A percentile compares a stretch with the other conserved stretches of the same genome.
These are phyloP conservation scores for Flaveria linearis DNA, from an alignment of 129 eudicot species.

Conservation along the genomic window DNA sequence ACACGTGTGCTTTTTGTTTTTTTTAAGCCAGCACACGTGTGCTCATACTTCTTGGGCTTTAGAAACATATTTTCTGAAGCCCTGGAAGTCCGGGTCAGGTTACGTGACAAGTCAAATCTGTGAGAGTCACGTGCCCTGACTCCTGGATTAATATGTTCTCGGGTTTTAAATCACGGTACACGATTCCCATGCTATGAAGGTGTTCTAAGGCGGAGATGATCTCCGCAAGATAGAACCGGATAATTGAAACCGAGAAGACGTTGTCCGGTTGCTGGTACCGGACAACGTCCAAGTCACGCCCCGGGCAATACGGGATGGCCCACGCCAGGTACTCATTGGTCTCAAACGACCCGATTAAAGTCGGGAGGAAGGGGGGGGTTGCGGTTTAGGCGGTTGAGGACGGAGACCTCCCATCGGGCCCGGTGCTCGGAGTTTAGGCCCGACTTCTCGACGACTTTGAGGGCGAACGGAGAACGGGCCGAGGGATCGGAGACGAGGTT, in stretches of 20 bases:
- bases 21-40: constrained; percentile 30
- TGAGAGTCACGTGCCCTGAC: constrained; percentile 85
- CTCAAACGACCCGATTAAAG: constrained; percentile 54
- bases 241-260: constrained; percentile 60
- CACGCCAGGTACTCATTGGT: constrained; percentile 57
- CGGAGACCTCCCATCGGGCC: constrained; percentile 82
- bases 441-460: constrained; percentile 78
- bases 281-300: constrained; percentile 76
- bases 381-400: constrained; percentile 42
- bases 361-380: constrained; percentile 66
- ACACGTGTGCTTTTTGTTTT: constrained; percentile 71
- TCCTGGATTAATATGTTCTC: constrained; percentile 71
- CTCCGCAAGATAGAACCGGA: constrained; percentile 76
- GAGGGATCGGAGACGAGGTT: constrained; percentile 47
- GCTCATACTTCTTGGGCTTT: constrained; percentile 20
- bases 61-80: too few relatives aligned
- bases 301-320: constrained; percentile 80
- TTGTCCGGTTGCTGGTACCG: constrained; percentile 61
- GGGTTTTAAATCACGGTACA: constrained; percentile 77
- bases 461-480: constrained; percentile 62
- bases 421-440: constrained; percentile 61
- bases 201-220: constrained; percentile 67
- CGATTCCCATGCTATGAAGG: constrained; percentile 69
- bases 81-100: constrained; percentile 6
- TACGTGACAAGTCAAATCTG: constrained; percentile 82